A percentile compares a stretch with the other conserved stretches of the same genome.
Evolutionary conservation across 306 rosid species (phyloP).

Genomic region (Fragaria vesca): DNA sequence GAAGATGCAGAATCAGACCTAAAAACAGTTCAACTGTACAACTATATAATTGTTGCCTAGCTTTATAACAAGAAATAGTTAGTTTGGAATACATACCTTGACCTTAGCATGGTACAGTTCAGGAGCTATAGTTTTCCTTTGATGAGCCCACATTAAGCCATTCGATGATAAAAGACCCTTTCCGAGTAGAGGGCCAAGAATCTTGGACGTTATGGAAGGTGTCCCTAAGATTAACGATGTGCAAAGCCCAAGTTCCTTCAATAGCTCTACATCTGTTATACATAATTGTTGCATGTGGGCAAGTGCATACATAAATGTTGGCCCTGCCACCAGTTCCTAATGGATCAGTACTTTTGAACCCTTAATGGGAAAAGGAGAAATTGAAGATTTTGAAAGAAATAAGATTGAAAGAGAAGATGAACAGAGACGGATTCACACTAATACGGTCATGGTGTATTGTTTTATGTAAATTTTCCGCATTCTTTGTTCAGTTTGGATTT

Average conservation of each 20-base stretch:
- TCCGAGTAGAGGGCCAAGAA: conserved; percentile 37
- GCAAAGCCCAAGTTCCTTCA: conserved; percentile 37
- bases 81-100: conserved; percentile 17
- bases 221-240: conserved; percentile 45
- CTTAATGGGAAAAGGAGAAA: not conserved
- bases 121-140: conserved; percentile 53
- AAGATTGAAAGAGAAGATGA: too few relatives aligned
- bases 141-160: conserved; percentile 49
- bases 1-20: not conserved
- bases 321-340: conserved; percentile 23
- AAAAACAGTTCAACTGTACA: not conserved
- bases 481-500: not conserved
- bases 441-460: too few relatives aligned
- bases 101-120: conserved; percentile 39
- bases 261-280: conserved; percentile 31
- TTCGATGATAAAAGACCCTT: conserved; percentile 40
- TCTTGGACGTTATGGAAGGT: conserved; percentile 24
- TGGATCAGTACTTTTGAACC: not conserved
- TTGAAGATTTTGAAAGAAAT: not conserved
- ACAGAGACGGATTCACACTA: too few relatives aligned
- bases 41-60: not conserved
- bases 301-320: conserved; percentile 25
- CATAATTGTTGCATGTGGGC: conserved; percentile 32
- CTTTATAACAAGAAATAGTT: not conserved
- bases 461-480: not conserved